These are phyloP conservation scores for Mucor mucedo DNA, from an alignment of 371 early-diverging fungal genomes.

Conservation along the genomic window DNA sequence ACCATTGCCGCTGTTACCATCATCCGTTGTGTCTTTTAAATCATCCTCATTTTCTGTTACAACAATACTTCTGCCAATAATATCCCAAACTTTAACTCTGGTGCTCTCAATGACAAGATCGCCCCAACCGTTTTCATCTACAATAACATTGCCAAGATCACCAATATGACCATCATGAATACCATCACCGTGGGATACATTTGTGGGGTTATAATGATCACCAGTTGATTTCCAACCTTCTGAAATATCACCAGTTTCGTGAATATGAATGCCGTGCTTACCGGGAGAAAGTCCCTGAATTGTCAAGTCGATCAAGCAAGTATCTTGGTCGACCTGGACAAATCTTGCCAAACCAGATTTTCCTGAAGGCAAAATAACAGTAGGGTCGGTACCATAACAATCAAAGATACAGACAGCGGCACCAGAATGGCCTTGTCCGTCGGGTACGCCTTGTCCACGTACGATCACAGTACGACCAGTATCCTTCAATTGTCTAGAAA, in stretches of 20 bases:
- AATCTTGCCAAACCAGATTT: conserved; percentile 81
- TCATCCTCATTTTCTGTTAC: conserved; percentile 62
- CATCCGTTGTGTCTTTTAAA: conserved; percentile 38
- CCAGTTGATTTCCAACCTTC: conserved; percentile 65
- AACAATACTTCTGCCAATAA: conserved; percentile 88
- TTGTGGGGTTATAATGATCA: conserved; percentile 62
- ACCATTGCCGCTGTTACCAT: conserved; percentile 70
- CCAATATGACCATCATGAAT: conserved; percentile 61
- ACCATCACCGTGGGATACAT: conserved; percentile 59
- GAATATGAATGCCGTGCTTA: conserved; percentile 73
- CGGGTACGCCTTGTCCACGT: conserved; percentile 76
- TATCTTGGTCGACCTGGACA: conserved; percentile 71
- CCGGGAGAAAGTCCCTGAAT: conserved; percentile 75
- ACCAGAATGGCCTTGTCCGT: conserved; percentile 63
- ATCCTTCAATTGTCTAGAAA: conserved; percentile 63
- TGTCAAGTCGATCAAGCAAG: conserved; percentile 79
- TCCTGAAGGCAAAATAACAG: conserved; percentile 43
- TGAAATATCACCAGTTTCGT: conserved; percentile 81
- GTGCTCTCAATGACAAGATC: conserved; percentile 73
- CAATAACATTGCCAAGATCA: conserved; percentile 71
- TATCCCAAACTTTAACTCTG: conserved; percentile 83
- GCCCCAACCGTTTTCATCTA: conserved; percentile 77
- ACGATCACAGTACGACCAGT: conserved; percentile 78
- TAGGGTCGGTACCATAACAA: conserved; percentile 50
- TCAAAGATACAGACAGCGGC: conserved; percentile 93